Evolutionary conservation across 1,139 yeast species (phyloP).

Genomic region (Blastobotrys capitulatus): DNA sequence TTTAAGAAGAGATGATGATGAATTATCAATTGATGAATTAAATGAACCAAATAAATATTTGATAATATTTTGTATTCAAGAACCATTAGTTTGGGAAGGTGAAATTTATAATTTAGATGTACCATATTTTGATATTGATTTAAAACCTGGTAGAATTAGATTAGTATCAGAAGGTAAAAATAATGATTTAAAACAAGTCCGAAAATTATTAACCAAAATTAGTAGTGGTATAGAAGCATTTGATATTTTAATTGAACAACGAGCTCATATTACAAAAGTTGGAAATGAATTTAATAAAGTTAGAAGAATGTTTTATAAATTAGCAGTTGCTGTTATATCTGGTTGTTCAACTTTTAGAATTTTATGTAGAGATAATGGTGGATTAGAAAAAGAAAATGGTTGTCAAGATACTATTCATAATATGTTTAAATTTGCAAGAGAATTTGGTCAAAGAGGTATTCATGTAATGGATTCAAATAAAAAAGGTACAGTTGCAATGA

Average conservation of each 20-base stretch:
- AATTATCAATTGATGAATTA: too few relatives aligned
- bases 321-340: slow-evolving; percentile 63
- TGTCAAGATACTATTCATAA: slow-evolving; percentile 75
- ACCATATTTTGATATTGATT: slow-evolving; percentile 34
- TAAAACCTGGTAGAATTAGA: slow-evolving; percentile 65
- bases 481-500: slow-evolving; percentile 65
- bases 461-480: slow-evolving; percentile 58
- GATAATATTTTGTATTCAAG: slow-evolving; percentile 69
- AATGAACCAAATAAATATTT: slow-evolving; percentile 46
- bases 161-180: slow-evolving; percentile 63
- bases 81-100: slow-evolving; percentile 92
- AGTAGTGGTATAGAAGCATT: slow-evolving; percentile 53
- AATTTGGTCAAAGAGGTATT: slow-evolving; percentile 71
- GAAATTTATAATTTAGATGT: slow-evolving; percentile 56
- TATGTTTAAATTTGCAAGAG: slow-evolving; percentile 75
- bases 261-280: slow-evolving; percentile 69
- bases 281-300: slow-evolving; percentile 68
- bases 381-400: slow-evolving; percentile 6
- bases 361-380: slow-evolving; percentile 34
- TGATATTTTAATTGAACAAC: slow-evolving; percentile 48
- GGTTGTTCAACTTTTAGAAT: slow-evolving; percentile 52
- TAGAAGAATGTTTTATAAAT: slow-evolving; percentile 61
- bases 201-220: slow-evolving; percentile 40
- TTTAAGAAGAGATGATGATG: slow-evolving; percentile 22
- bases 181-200: slow-evolving; percentile 41